Conservation (phyloP, 1,139 yeast species). For the Nakaseomyces nivariensis region DNA sequence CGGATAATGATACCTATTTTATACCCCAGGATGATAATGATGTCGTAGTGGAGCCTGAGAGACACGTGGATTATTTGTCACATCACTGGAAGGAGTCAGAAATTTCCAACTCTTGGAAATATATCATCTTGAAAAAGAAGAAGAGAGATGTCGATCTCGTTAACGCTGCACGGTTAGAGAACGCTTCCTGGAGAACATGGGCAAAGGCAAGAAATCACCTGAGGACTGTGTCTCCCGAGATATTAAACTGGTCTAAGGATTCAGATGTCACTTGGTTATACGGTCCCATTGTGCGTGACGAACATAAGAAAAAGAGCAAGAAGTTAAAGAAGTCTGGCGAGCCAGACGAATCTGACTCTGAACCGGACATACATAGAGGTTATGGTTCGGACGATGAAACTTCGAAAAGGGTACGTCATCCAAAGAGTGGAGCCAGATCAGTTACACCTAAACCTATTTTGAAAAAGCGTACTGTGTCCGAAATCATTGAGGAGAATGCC, state of each 20-base stretch:
- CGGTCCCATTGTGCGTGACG: constrained; percentile 41
- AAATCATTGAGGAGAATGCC: constrained; percentile 37
- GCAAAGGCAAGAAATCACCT: constrained; percentile 62
- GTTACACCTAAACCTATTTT: constrained; percentile 55
- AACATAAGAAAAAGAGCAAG: constrained; percentile 1
- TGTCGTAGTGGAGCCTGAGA: constrained; percentile 67
- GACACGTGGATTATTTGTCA: constrained; percentile 88
- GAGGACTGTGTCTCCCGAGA: constrained; percentile 62
- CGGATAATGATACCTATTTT: constrained; percentile 32
- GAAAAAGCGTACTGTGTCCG: constrained; percentile 72
- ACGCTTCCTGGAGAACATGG: constrained; percentile 85
- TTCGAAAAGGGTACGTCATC: constrained; percentile 16
- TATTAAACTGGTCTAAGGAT: constrained; percentile 71
- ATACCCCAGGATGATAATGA: constrained; percentile 79
- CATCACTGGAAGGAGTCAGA: constrained; percentile 95
- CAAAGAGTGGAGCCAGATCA: constrained; percentile 9
- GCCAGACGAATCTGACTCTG: constrained; percentile 5
- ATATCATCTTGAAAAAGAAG: constrained; percentile 71
- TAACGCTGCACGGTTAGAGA: constrained; percentile 55
- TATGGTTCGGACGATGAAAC: constrained; percentile 37
- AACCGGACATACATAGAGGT: constrained; percentile 10
- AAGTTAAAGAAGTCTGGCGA: not conserved
- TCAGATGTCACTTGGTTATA: constrained; percentile 76
- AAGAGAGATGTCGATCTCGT: constrained; percentile 44
- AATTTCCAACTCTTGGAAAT: constrained; percentile 90